A percentile compares a stretch with the other conserved stretches of the same genome.
Conservation (phyloP, 176 grass and related monocot genomes). For the Coix lacrymajobi region DNA sequence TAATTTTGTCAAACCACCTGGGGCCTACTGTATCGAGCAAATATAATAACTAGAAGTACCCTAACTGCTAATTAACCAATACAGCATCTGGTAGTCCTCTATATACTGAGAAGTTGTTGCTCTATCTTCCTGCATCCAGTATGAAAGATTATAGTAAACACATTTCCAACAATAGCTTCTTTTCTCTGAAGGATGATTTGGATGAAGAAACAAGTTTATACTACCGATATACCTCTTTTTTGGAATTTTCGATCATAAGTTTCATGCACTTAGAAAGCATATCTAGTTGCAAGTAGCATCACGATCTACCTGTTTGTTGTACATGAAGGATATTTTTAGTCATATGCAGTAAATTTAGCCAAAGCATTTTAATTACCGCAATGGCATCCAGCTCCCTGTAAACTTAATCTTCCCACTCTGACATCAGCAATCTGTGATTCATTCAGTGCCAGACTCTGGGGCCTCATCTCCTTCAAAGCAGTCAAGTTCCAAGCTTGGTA, state of each 20-base stretch:
- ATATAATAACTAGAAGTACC: background rate
- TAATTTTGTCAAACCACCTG: background rate
- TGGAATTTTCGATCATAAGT: background rate
- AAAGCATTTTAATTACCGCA: background rate
- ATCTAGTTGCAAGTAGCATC: background rate
- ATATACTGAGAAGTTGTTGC: background rate
- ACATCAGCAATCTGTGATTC: conserved; percentile 21
- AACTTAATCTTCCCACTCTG: conserved; percentile 5
- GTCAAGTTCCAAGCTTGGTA: conserved; percentile 42
- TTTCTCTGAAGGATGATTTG: background rate
- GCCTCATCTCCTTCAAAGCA: conserved; percentile 33
- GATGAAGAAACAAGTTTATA: background rate
- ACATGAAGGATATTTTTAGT: background rate
- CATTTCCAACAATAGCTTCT: background rate
- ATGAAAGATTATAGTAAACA: background rate
- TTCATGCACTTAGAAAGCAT: background rate
- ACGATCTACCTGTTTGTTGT: background rate
- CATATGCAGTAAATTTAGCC: background rate
- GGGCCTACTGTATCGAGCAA: background rate
- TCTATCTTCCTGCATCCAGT: background rate
- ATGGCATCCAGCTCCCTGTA: background rate
- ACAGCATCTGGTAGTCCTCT: background rate
- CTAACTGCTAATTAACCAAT: background rate
- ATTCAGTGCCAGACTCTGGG: conserved; percentile 24
- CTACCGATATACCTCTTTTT: background rate